Evolutionary conservation across 2,329 filamentous ascomycete species (phyloP).

Genomic region (Drechslera avenae): DNA sequence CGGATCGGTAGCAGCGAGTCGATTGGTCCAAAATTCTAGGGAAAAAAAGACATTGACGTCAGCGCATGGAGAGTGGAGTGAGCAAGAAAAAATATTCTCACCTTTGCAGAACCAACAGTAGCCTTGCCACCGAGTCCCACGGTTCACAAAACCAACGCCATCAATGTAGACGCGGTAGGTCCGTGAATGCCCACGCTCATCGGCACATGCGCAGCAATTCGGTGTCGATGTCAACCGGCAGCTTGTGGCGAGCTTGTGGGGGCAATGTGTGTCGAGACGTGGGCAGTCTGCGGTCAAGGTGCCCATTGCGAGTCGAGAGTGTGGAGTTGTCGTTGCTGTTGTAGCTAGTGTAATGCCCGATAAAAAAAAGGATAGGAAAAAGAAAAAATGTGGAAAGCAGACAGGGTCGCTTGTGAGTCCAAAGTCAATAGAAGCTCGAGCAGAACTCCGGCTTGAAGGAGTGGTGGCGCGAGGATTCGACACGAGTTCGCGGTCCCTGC

Average conservation of each 20-base stretch:
- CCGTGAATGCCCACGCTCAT: conserved; percentile 49
- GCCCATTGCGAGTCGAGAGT: conserved; percentile 36
- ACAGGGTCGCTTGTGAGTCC: too few relatives aligned
- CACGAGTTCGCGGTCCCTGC: too few relatives aligned
- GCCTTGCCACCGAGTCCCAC: conserved; percentile 56
- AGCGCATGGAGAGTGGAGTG: too few relatives aligned
- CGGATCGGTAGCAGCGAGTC: conserved; percentile 51
- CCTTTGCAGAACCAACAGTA: conserved; percentile 60
- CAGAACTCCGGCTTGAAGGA: too few relatives aligned
- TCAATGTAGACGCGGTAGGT: conserved; percentile 57
- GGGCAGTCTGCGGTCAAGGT: conserved; percentile 49
- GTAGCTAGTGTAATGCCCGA: too few relatives aligned
- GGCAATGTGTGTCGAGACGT: conserved; percentile 45
- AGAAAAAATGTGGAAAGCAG: too few relatives aligned
- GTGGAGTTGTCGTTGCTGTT: neutral
- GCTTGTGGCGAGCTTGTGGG: conserved; percentile 51
- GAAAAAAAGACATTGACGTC: too few relatives aligned
- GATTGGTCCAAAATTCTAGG: conserved; percentile 56
- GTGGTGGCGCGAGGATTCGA: too few relatives aligned
- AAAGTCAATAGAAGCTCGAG: too few relatives aligned
- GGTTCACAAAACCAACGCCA: conserved; percentile 56
- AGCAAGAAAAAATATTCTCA: conserved; percentile 3
- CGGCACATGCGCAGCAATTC: conserved; percentile 50
- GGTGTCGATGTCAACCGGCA: conserved; percentile 49
- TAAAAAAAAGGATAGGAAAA: too few relatives aligned